A percentile compares a stretch with the other conserved stretches of the same genome.
phyloP scores from a whole-genome alignment of 352 stramenopile genomes.

The Phytophthora nicotianae region DNA sequence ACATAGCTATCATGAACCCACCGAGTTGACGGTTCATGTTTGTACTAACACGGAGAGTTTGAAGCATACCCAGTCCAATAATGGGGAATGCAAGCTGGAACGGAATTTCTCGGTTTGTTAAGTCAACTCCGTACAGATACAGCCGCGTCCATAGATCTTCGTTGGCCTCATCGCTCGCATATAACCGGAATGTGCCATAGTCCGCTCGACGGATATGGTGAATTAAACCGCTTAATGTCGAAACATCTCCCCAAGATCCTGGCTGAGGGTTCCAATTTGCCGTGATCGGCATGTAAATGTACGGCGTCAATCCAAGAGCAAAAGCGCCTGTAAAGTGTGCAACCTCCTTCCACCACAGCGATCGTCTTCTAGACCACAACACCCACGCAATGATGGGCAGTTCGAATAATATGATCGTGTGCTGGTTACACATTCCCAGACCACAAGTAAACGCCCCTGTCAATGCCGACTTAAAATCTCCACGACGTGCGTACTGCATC shows the following conservation, averaged over 20 bases:
- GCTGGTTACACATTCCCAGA: slow-evolving; percentile 95
- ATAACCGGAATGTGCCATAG: slow-evolving; percentile 95
- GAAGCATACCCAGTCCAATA: slow-evolving; percentile 33
- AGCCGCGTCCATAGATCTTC: slow-evolving; percentile 80
- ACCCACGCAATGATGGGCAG: slow-evolving; percentile 87
- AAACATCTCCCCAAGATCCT: slow-evolving; percentile 94
- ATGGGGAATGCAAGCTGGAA: slow-evolving; percentile 52
- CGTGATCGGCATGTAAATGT: slow-evolving; percentile 88
- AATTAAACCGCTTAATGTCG: slow-evolving; percentile 82
- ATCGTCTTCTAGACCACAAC: slow-evolving; percentile 50
- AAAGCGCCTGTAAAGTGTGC: slow-evolving; percentile 56
- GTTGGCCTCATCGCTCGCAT: slow-evolving; percentile 67
- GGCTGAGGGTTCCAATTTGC: slow-evolving; percentile 68
- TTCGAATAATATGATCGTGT: slow-evolving; percentile 95
- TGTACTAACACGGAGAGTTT: slow-evolving; percentile 23
- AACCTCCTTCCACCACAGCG: slow-evolving; percentile 47
- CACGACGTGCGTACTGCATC: slow-evolving; percentile 47
- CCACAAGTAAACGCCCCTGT: slow-evolving; percentile 90
- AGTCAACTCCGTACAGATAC: slow-evolving; percentile 73
- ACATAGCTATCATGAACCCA: slow-evolving; percentile 40
- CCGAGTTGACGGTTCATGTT: slow-evolving; percentile 22
- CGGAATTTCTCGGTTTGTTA: slow-evolving; percentile 57
- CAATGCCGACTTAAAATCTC: slow-evolving; percentile 32
- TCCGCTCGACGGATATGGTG: slow-evolving; percentile 92
- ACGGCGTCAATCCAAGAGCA: slow-evolving; percentile 80